These are phyloP conservation scores for Pelagophyceae sp. DNA, from an alignment of 352 stramenopile species.

Conservation along the genomic window DNA sequence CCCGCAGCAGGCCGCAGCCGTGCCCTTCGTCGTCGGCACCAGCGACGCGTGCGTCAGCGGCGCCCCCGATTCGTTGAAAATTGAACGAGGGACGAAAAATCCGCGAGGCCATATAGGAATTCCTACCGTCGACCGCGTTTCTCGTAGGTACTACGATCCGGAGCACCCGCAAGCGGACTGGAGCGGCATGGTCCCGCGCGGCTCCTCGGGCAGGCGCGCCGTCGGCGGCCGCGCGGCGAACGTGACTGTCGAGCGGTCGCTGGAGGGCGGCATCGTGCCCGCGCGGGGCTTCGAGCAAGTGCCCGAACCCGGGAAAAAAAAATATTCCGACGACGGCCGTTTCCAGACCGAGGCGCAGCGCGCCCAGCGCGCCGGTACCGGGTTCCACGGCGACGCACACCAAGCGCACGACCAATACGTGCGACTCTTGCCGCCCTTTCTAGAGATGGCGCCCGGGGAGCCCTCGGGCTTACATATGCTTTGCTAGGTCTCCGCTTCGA, in stretches of 20 bases:
- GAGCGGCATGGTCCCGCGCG: background rate
- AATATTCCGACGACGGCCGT: background rate
- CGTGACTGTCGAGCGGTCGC: background rate
- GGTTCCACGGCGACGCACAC: no score
- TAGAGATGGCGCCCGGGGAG: no score
- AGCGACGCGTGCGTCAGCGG: no score
- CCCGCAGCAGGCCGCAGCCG: no score
- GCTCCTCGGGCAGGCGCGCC: background rate
- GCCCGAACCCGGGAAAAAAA: background rate
- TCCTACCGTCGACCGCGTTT: no score
- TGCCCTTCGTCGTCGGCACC: background rate
- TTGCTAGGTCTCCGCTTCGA: background rate
- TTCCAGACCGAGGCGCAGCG: background rate
- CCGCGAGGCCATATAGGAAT: no score
- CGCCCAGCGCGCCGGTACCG: background rate
- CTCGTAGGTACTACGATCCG: background rate
- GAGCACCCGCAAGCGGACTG: background rate
- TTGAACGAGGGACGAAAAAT: no score
- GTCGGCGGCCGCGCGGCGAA: background rate
- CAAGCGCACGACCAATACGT: no score
- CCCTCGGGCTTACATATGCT: no score
- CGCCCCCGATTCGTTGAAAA: no score
- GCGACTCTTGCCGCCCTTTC: no score
- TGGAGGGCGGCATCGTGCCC: slow-evolving; percentile 14
- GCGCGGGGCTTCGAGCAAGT: background rate